Evolutionary conservation across 805 yeast species (phyloP).

Genomic region (Saccharomyces mikatae): DNA sequence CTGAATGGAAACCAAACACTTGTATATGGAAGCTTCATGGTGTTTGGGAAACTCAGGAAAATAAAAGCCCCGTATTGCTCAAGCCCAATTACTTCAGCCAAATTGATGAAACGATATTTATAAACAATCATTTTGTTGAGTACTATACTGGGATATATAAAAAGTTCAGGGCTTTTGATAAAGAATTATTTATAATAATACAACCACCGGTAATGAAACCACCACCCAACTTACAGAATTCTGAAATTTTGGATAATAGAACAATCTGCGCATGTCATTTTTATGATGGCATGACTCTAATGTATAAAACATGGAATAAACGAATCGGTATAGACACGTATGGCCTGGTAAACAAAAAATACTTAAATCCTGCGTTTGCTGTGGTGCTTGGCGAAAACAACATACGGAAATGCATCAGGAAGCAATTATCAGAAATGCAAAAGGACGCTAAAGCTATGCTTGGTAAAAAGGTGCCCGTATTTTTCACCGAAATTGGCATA

Average conservation of each 20-base stretch:
- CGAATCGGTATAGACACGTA: slow-evolving; percentile 79
- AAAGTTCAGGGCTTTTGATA: slow-evolving; percentile 40
- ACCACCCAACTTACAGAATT: slow-evolving; percentile 47
- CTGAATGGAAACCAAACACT: slow-evolving; percentile 59
- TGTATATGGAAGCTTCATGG: slow-evolving; percentile 79
- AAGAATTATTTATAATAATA: slow-evolving; percentile 48
- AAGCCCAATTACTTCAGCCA: slow-evolving; percentile 45
- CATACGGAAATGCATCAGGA: slow-evolving; percentile 62
- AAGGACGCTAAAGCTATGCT: slow-evolving; percentile 53
- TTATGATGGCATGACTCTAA: slow-evolving; percentile 88
- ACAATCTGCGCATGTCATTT: slow-evolving; percentile 82
- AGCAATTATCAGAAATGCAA: slow-evolving; percentile 60
- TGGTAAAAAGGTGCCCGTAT: slow-evolving; percentile 59
- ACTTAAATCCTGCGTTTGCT: slow-evolving; percentile 63
- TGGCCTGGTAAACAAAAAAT: slow-evolving; percentile 75
- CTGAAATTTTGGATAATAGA: slow-evolving; percentile 47
- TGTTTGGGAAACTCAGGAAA: slow-evolving; percentile 54
- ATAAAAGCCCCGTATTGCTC: slow-evolving; percentile 28
- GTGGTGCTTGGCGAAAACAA: slow-evolving; percentile 75
- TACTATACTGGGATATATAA: slow-evolving; percentile 46
- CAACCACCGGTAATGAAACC: slow-evolving; percentile 86
- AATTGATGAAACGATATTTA: slow-evolving; percentile 47
- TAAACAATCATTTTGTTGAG: slow-evolving; percentile 56
- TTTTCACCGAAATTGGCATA: slow-evolving; percentile 94
- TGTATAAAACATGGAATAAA: slow-evolving; percentile 86